phyloP scores from a whole-genome alignment of 257 asterid genomes.

The Sherardia arvensis region DNA sequence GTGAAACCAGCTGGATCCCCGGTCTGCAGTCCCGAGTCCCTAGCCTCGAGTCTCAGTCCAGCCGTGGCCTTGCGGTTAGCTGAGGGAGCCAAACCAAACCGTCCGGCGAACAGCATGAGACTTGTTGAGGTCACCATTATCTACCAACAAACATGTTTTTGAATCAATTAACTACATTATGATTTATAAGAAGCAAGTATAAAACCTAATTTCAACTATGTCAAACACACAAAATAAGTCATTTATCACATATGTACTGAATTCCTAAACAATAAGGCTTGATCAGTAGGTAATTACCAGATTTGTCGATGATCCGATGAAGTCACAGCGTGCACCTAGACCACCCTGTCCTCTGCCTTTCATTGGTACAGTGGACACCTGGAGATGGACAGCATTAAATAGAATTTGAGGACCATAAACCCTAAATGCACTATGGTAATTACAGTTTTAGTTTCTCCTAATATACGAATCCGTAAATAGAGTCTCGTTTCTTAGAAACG shows the following conservation, averaged over 20 bases:
- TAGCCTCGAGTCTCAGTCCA: slow-evolving; percentile 59
- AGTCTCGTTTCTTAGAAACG: too few relatives aligned
- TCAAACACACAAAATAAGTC: too few relatives aligned
- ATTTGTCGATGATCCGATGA: slow-evolving; percentile 89
- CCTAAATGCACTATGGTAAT: background rate
- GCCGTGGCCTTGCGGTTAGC: slow-evolving; percentile 93
- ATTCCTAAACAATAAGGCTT: too few relatives aligned
- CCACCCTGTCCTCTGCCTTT: slow-evolving; percentile 57
- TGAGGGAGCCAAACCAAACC: slow-evolving; percentile 91
- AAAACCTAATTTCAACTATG: background rate
- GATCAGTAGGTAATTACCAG: slow-evolving; percentile 32
- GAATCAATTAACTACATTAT: background rate
- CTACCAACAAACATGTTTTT: slow-evolving; percentile 19
- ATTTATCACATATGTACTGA: too few relatives aligned
- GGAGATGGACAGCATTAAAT: background rate
- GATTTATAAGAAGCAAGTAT: background rate
- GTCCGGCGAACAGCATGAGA: slow-evolving; percentile 85
- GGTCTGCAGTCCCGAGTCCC: slow-evolving; percentile 90
- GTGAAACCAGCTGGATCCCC: slow-evolving; percentile 98
- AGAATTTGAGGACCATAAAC: background rate
- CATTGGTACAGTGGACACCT: slow-evolving; percentile 46
- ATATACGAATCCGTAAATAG: too few relatives aligned
- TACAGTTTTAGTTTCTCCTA: too few relatives aligned
- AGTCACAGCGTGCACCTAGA: slow-evolving; percentile 78
- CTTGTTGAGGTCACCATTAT: slow-evolving; percentile 84